These are phyloP conservation scores for Eremochloa ophiuroides DNA, from an alignment of 176 grass and related monocot species.

Conservation along the genomic window DNA sequence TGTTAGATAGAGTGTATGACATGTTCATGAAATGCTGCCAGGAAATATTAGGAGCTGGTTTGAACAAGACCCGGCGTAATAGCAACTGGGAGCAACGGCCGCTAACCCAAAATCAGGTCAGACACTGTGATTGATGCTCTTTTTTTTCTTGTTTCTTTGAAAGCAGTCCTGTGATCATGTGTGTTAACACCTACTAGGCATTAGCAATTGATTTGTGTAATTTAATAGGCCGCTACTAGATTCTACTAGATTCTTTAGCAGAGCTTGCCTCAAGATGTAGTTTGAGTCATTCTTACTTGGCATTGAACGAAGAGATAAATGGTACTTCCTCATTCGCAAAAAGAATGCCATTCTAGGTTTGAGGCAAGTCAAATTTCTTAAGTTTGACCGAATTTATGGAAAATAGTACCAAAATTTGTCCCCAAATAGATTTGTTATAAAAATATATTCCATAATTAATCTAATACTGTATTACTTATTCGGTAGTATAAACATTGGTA, in stretches of 20 bases:
- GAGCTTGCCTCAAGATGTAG: background rate
- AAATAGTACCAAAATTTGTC: background rate
- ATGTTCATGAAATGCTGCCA: conserved; percentile 28
- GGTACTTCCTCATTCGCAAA: background rate
- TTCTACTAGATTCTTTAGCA: background rate
- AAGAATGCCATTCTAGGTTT: background rate
- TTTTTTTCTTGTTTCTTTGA: conserved; percentile 4
- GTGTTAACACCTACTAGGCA: background rate
- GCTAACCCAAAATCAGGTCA: conserved; percentile 83
- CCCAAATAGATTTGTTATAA: background rate
- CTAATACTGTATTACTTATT: background rate
- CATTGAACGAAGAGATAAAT: background rate
- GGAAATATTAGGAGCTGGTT: conserved; percentile 86
- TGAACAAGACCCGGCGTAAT: conserved; percentile 83
- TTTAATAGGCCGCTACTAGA: background rate
- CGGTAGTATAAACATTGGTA: no score
- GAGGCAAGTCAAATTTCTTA: background rate
- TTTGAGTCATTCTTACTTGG: background rate
- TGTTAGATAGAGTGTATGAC: background rate
- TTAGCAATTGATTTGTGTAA: background rate
- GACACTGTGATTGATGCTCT: background rate
- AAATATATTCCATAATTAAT: background rate
- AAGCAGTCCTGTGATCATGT: background rate
- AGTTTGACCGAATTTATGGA: background rate
- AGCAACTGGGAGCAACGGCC: conserved; percentile 93